Evolutionary conservation across 257 asterid species (phyloP), one percentile per base, ranked within the genome.

Genomic region (Osmanthus fragrans): DNA sequence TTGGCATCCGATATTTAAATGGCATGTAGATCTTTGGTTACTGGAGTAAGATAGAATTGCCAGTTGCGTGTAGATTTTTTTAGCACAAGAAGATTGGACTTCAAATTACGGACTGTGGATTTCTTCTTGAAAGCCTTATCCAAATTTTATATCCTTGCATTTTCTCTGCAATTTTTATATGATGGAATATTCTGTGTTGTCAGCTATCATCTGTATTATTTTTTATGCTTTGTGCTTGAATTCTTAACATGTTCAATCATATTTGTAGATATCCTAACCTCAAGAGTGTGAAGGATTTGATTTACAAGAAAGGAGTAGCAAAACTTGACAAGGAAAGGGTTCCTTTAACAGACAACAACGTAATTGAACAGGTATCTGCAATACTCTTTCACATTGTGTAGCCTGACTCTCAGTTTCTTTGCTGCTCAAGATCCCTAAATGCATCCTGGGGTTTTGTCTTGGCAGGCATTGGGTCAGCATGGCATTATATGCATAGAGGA

Each of bases 281-380:
- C 68, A 94, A 90, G 93, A 91, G 91, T 73, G 94, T 92, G 83
- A 91, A 85, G 90, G 99, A 94, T 85, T 87, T 94, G 86, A 89
- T 94, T 77, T 92, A 84, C 92, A 94, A 92, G 87, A 94, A 92
- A 79, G 97, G 96, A 80, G 86, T 90, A 21, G 88, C 86, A 13
- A 94, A 85, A 84, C 54, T 91, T 82, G 89, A 79, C 82, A 83
- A 81, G 73, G 80, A 92, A 79, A 90, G 87, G 80, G 79, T 86
- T 81, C 97, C 99, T 70, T 82, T 94, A 60, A 94, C 95, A 5
- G 94, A 93, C 86, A 94, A 94, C 79, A 92, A 89, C 78, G 77
- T 94, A 27, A 87, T 94, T 15, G 97, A 94, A 82, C 89, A 91
- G 98, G 99, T 94, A 77, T 69, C 11, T 2, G 0, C 65, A 45